phyloP scores from a whole-genome alignment of 2,329 filamentous ascomycete genomes.

The Paraconiothyrium brasiliense region DNA sequence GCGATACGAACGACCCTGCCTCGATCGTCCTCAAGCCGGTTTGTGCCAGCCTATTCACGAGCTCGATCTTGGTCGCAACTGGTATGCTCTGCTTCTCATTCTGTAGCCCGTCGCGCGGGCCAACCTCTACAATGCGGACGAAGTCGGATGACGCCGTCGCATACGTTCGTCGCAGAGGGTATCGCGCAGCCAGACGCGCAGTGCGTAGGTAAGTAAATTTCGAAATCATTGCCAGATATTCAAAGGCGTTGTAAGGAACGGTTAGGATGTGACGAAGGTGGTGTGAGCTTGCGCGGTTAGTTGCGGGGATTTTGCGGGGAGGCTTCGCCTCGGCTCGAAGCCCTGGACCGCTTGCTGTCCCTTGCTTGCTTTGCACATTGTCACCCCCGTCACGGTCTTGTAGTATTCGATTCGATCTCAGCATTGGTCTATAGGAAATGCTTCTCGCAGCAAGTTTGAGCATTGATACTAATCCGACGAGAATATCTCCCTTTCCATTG shows the following conservation, averaged over 20 bases:
- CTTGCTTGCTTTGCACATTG: neutral
- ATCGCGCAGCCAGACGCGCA: conserved; percentile 47
- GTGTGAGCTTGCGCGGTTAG: conserved; percentile 13
- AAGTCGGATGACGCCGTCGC: conserved; percentile 51
- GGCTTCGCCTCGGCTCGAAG: conserved; percentile 14
- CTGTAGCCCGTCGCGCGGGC: conserved; percentile 85
- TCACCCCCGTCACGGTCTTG: too few species aligned
- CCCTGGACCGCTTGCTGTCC: conserved; percentile 13
- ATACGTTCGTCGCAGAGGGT: conserved; percentile 42
- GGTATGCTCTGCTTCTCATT: conserved; percentile 80
- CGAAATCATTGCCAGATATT: conserved; percentile 34
- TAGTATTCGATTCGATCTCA: too few species aligned
- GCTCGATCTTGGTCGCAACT: conserved; percentile 76
- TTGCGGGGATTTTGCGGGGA: conserved; percentile 17
- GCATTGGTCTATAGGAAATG: too few species aligned
- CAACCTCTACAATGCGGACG: conserved; percentile 79
- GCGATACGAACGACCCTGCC: conserved; percentile 82
- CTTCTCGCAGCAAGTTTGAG: too few species aligned
- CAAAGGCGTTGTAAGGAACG: neutral
- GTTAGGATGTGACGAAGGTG: neutral
- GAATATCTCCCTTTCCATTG: too few species aligned
- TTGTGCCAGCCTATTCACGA: conserved; percentile 73
- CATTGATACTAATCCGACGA: too few species aligned
- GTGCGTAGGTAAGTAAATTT: conserved; percentile 43
- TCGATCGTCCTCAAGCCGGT: conserved; percentile 80